Base-by-base conservation (phyloP, 495 filamentous ascomycete genomes). In the Hypoxylon lienhwacheense region DNA sequence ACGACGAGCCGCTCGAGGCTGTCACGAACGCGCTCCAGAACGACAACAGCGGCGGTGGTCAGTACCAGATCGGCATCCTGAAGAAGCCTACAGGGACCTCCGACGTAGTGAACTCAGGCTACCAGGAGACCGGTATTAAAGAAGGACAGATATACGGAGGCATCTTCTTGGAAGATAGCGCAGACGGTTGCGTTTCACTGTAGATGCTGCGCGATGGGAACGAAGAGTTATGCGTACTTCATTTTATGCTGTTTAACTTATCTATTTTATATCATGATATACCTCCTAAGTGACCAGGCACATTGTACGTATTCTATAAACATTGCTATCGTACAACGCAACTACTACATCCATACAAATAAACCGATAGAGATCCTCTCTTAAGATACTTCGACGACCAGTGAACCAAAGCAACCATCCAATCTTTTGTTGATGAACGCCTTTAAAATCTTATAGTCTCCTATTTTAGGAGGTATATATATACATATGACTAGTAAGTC, bases 131-230 rank as follows among this genome's bases (percentile, higher is more conserved):
- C 12, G 66, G 67, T 12, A 59, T 82, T 31, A 65, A 77, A 44
- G 80, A 83, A 46, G 80, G 80, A 2, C 60, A 78, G 15, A 74
- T 82, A 17, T 82, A 81, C 55, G 77, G 79, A 2, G 75, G 80
- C 1, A 60, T 83, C 36, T 83, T 83, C 49, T 52, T 82, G 29
- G 80, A 83, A 60, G 74, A 80, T 56, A 76, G 74, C 35, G 66
- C 65, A 1, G 36, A 53, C 14, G 72, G 66, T 5, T 79, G 75
- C 37, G 28, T 79, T 17, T 79, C 75, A 11, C 55, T 73, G 31
- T 77, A 68, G 59, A 16, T 1, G 14, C 37, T 17, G 1, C 7
- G 20, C 14, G 7, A 7, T 15, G 4, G 12, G 5, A 21, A 12
- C 5, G 10, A 5, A 40, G 8, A 40, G 7, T n/a, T n/a, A n/a